These are phyloP conservation scores for Limonomyces culmigenus DNA, from an alignment of 1,284 basidiomycete species.

Conservation along the genomic window DNA sequence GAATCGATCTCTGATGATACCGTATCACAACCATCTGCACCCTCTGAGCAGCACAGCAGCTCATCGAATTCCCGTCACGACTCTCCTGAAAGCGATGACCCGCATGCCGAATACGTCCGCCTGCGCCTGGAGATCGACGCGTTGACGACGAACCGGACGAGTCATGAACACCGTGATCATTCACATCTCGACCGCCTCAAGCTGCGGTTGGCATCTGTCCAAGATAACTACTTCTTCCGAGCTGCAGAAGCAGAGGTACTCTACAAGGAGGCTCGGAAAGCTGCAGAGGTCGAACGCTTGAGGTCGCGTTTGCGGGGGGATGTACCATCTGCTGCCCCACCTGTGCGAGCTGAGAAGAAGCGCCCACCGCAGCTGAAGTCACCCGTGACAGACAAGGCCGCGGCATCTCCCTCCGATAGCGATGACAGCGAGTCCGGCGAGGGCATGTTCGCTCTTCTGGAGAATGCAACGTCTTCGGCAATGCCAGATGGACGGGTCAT, in stretches of 20 bases:
- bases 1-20: not conserved
- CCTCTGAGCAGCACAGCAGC: not conserved
- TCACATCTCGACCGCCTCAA: slow-evolving; percentile 29
- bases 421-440: slow-evolving; percentile 32
- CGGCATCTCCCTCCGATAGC: slow-evolving; percentile 30
- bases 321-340: slow-evolving; percentile 3
- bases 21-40: not conserved
- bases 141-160: slow-evolving; percentile 16
- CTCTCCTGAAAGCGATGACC: slow-evolving; percentile 30
- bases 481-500: slow-evolving; percentile 39
- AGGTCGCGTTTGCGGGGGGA: slow-evolving; percentile 34
- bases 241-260: slow-evolving; percentile 47
- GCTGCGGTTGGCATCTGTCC: slow-evolving; percentile 33
- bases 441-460: slow-evolving; percentile 68
- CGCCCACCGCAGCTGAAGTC: slow-evolving; percentile 1
- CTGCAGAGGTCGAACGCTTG: slow-evolving; percentile 30
- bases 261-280: slow-evolving; percentile 39
- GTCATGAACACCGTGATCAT: slow-evolving; percentile 19
- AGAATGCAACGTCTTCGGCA: slow-evolving; percentile 33
- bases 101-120: slow-evolving; percentile 43
- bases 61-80: slow-evolving; percentile 12
- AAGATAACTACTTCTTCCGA: slow-evolving; percentile 64
- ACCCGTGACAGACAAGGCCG: not conserved
- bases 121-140: slow-evolving; percentile 38
- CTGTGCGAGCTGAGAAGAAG: slow-evolving; percentile 1